phyloP scores from a whole-genome alignment of 1,284 basidiomycete genomes.

The Naganishia albida region DNA sequence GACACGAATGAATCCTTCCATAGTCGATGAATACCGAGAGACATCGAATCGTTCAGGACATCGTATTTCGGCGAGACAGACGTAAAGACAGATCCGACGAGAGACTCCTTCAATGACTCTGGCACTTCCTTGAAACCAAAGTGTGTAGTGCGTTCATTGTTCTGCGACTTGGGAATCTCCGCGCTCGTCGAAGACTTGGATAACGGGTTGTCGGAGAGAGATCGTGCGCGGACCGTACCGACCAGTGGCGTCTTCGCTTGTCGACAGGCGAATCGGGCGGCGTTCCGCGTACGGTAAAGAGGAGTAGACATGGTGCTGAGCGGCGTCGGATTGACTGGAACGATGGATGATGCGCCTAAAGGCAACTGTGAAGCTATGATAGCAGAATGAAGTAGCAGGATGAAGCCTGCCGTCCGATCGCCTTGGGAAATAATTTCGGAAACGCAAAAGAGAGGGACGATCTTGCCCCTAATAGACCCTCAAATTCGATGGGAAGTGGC shows the following conservation, averaged over 20 bases:
- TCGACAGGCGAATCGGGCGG: neutral
- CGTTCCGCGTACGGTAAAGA: neutral
- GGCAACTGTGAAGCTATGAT: neutral
- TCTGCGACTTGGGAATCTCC: neutral
- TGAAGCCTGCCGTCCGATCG: neutral
- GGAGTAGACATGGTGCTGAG: neutral
- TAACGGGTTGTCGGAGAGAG: conserved; percentile 15
- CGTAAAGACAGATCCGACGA: conserved; percentile 89
- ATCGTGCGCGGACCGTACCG: neutral
- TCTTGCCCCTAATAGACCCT: neutral
- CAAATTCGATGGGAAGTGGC: no score
- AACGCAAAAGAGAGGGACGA: neutral
- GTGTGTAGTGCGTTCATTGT: conserved; percentile 63
- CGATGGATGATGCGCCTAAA: no score
- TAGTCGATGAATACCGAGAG: conserved; percentile 89
- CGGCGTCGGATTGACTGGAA: no score
- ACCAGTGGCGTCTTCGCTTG: neutral
- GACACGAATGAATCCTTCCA: conserved; percentile 96
- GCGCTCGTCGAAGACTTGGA: conserved; percentile 11
- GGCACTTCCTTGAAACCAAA: conserved; percentile 90
- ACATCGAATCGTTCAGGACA: conserved; percentile 98
- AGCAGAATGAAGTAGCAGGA: neutral
- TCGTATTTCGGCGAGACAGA: conserved; percentile 96
- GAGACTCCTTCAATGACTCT: conserved; percentile 66
- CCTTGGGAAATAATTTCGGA: conserved; percentile 1